phyloP scores from a whole-genome alignment of 805 yeast genomes.

The Deakozyma indianensis region DNA sequence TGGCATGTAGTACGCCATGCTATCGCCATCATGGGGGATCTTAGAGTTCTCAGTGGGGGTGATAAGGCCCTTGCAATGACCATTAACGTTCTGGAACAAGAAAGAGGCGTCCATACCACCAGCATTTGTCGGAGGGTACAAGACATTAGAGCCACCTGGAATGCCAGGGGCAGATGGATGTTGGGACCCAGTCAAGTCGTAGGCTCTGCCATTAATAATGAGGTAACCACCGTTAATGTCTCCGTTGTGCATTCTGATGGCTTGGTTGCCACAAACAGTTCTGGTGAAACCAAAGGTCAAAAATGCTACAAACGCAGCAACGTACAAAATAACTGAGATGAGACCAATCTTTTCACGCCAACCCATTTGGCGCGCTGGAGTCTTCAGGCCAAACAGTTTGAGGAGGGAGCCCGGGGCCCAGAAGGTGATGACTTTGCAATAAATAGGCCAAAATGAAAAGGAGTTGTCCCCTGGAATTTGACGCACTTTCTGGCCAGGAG shows the following conservation, averaged over 20 bases:
- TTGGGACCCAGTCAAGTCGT: slow-evolving; percentile 46
- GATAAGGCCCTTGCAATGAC: slow-evolving; percentile 72
- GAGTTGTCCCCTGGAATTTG: slow-evolving; percentile 5
- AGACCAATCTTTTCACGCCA: slow-evolving; percentile 95
- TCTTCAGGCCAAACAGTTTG: slow-evolving; percentile 58
- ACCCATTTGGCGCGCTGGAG: slow-evolving; percentile 76
- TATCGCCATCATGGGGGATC: slow-evolving; percentile 50
- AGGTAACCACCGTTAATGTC: slow-evolving; percentile 47
- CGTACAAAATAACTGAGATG: slow-evolving; percentile 52
- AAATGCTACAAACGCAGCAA: slow-evolving; percentile 71
- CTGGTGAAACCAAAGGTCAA: slow-evolving; percentile 82
- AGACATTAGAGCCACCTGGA: slow-evolving; percentile 44
- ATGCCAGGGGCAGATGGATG: slow-evolving; percentile 83
- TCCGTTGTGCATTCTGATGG: slow-evolving; percentile 40
- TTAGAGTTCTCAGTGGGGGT: slow-evolving; percentile 51
- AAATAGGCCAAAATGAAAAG: slow-evolving; percentile 56
- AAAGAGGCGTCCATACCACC: slow-evolving; percentile 45
- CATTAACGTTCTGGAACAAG: slow-evolving; percentile 84
- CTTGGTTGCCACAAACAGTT: slow-evolving; percentile 49
- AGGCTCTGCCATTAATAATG: slow-evolving; percentile 73
- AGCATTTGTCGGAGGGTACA: slow-evolving; percentile 76
- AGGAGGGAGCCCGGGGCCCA: slow-evolving; percentile 82
- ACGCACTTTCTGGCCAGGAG: background rate
- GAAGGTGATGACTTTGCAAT: slow-evolving; percentile 69
- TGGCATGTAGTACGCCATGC: slow-evolving; percentile 93